Conservation (phyloP, 2,329 filamentous ascomycete species). For the Ascochyta fabae region DNA sequence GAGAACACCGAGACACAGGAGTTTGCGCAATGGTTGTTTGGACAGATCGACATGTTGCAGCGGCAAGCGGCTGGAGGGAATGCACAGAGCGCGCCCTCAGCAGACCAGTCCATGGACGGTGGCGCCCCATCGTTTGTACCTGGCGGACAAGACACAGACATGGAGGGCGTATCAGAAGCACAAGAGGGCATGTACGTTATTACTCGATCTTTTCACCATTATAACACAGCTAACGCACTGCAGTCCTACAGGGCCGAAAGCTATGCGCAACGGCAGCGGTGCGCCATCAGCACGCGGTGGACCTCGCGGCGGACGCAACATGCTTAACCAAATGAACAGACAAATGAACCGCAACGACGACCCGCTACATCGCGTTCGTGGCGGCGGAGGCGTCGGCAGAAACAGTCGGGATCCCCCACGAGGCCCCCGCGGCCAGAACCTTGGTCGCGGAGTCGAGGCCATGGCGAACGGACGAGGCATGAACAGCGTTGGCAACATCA, state of each 20-base stretch:
- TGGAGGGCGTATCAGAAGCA: conserved; percentile 64
- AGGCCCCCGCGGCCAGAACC: conserved; percentile 66
- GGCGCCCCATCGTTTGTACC: conserved; percentile 39
- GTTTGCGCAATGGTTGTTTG: conserved; percentile 93
- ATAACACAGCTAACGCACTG: conserved; percentile 28
- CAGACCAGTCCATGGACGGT: conserved; percentile 34
- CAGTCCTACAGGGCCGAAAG: conserved; percentile 92
- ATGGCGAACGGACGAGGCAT: conserved; percentile 51
- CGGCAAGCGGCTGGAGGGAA: conserved; percentile 62
- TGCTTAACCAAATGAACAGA: conserved; percentile 85
- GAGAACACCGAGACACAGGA: conserved; percentile 83
- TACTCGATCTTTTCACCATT: background rate
- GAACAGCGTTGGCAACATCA: conserved; percentile 37
- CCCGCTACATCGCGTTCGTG: conserved; percentile 78
- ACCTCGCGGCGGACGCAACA: conserved; percentile 70
- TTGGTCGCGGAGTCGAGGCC: conserved; percentile 43
- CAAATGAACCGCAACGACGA: conserved; percentile 80
- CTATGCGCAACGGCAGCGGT: conserved; percentile 78
- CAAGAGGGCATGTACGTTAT: conserved; percentile 54
- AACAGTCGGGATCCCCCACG: conserved; percentile 80
- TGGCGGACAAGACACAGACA: conserved; percentile 67
- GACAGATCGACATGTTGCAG: conserved; percentile 75
- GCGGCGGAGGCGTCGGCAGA: conserved; percentile 75
- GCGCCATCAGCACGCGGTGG: conserved; percentile 38
- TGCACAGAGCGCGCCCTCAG: conserved; percentile 26